Conservation (phyloP, 495 filamentous ascomycete genomes). For the Aspergillus ellipticus region DNA sequence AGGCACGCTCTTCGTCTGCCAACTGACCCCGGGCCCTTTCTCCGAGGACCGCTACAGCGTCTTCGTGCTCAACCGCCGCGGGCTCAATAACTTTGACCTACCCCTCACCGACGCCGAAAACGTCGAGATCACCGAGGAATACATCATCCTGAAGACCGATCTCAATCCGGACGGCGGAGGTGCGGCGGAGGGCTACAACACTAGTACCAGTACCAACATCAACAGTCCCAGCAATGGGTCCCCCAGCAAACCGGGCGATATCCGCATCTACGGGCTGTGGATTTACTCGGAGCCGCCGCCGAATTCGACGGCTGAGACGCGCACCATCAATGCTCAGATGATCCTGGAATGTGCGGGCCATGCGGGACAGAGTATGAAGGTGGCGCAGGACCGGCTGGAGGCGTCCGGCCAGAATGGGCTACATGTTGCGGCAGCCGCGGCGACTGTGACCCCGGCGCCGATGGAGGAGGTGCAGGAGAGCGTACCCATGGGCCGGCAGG, state of each 20-base stretch:
- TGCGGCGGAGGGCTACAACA: background rate
- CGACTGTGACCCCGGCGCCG: constrained; percentile 24
- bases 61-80: constrained; percentile 59
- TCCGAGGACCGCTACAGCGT: constrained; percentile 54
- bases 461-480: constrained; percentile 32
- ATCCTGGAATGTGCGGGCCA: constrained; percentile 53
- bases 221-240: constrained; percentile 8
- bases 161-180: constrained; percentile 8
- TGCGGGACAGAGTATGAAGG: constrained; percentile 44
- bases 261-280: constrained; percentile 58
- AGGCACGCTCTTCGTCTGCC: constrained; percentile 78
- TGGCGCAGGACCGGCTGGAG: constrained; percentile 40
- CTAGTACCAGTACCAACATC: constrained; percentile 1
- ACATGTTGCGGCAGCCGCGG: constrained; percentile 33
- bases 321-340: constrained; percentile 46
- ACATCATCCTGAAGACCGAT: constrained; percentile 54
- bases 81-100: constrained; percentile 55
- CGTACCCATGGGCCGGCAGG: constrained; percentile 50
- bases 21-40: constrained; percentile 42
- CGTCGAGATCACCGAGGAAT: constrained; percentile 58
- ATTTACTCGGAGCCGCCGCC: constrained; percentile 57
- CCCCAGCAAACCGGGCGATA: constrained; percentile 8
- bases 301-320: constrained; percentile 50
- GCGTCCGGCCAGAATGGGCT: constrained; percentile 36
- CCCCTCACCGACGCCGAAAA: constrained; percentile 50